A percentile compares a stretch with the other conserved stretches of the same genome.
Evolutionary conservation across 192 early-diverging fungal genomes (phyloP).

Genomic region (Obelidium mucronatum): DNA sequence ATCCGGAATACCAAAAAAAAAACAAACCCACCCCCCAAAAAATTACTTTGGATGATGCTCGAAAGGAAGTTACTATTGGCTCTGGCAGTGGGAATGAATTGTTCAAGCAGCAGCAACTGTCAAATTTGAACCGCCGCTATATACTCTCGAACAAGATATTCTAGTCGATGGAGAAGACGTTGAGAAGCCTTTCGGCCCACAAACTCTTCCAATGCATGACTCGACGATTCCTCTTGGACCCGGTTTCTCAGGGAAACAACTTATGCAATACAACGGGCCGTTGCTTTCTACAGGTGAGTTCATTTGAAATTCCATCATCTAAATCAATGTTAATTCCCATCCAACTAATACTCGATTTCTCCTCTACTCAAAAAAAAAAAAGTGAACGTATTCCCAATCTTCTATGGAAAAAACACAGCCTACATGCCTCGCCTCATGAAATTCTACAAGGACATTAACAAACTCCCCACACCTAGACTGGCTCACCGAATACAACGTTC

Average conservation of each 20-base stretch:
- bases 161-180: too few species aligned
- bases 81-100: too few species aligned
- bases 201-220: background rate
- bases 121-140: too few species aligned
- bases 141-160: too few species aligned
- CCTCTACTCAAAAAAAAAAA: too few species aligned
- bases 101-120: too few species aligned
- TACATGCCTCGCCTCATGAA: background rate
- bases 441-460: conserved; percentile 30
- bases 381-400: conserved; percentile 30
- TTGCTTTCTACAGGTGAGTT: background rate
- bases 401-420: conserved; percentile 5
- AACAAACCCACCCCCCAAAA: too few species aligned
- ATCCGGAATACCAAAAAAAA: too few species aligned
- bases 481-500: conserved; percentile 33
- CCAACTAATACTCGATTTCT: background rate
- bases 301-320: too few species aligned
- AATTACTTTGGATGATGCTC: too few species aligned
- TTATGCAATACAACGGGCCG: background rate
- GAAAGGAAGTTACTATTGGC: too few species aligned
- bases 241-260: background rate
- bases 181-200: background rate
- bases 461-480: conserved; percentile 19
- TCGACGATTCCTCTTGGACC: background rate
- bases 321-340: too few species aligned